A percentile compares a stretch with the other conserved stretches of the same genome.
Conservation (phyloP, 176 grass and related monocot species). For the Eragrostis curvula region DNA sequence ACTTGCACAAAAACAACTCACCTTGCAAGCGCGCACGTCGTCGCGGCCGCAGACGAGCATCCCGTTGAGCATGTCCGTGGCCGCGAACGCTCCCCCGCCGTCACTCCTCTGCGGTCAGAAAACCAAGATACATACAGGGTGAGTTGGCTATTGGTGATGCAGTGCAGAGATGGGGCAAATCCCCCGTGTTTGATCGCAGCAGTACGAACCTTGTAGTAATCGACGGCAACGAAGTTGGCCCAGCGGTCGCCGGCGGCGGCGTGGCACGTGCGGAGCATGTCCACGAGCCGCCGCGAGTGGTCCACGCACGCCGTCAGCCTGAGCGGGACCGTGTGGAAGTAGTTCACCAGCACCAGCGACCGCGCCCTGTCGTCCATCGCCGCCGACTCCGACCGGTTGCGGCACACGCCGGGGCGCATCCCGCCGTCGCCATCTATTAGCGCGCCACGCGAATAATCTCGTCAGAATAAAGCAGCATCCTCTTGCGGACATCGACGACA, state of each 20-base stretch:
- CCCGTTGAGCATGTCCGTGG: slow-evolving; percentile 73
- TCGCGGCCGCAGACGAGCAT: slow-evolving; percentile 69
- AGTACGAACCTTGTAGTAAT: slow-evolving; percentile 65
- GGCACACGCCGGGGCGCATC: slow-evolving; percentile 53
- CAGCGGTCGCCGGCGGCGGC: slow-evolving; percentile 50
- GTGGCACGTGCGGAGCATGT: slow-evolving; percentile 56
- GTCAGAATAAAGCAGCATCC: too few relatives aligned
- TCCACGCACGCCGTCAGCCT: slow-evolving; percentile 47
- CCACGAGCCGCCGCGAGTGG: slow-evolving; percentile 45
- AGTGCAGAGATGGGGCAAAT: too few relatives aligned
- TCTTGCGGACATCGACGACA: too few relatives aligned
- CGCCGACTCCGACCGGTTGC: slow-evolving; percentile 45
- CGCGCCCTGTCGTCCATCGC: slow-evolving; percentile 45
- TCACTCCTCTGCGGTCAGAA: neutral
- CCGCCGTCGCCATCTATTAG: slow-evolving; percentile 69
- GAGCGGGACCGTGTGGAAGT: slow-evolving; percentile 58
- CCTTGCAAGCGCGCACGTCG: slow-evolving; percentile 59
- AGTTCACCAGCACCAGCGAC: slow-evolving; percentile 68
- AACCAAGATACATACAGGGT: too few relatives aligned
- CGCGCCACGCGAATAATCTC: too few relatives aligned
- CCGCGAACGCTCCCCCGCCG: neutral
- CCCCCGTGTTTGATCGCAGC: too few relatives aligned
- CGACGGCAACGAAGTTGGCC: slow-evolving; percentile 78
- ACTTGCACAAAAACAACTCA: slow-evolving; percentile 1
- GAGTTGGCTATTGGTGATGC: too few relatives aligned